These are phyloP conservation scores for Suzukiozyma palmioleophila DNA, from an alignment of 1,139 yeast species.

Conservation along the genomic window DNA sequence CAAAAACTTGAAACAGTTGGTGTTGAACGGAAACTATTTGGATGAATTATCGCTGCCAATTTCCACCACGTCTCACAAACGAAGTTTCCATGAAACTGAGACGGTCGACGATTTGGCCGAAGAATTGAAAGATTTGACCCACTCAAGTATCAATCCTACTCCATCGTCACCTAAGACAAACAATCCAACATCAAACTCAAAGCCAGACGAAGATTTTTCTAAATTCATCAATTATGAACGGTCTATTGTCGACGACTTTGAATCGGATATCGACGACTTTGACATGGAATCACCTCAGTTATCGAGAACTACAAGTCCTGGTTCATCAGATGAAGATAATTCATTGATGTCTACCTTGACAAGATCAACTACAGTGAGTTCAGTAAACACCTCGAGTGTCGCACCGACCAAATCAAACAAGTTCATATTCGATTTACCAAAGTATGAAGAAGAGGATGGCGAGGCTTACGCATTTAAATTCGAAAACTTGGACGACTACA, in stretches of 20 bases:
- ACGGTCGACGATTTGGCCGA: background rate
- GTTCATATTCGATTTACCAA: conserved; percentile 15
- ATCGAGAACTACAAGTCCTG: conserved; percentile 35
- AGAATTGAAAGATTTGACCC: conserved; percentile 6
- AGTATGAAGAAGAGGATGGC: conserved; percentile 16
- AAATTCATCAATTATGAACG: background rate
- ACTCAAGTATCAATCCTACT: background rate
- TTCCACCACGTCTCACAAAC: background rate
- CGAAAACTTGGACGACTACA: conserved; percentile 13
- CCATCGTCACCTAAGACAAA: conserved; percentile 2
- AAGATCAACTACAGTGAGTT: conserved; percentile 42
- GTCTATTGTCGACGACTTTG: conserved; percentile 9
- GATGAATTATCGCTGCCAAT: background rate
- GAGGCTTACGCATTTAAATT: conserved; percentile 17
- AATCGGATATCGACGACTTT: conserved; percentile 13
- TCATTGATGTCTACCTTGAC: conserved; percentile 40
- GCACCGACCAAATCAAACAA: conserved; percentile 14
- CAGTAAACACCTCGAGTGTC: conserved; percentile 20
- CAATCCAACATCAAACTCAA: background rate
- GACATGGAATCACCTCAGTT: conserved; percentile 1
- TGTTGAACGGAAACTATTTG: conserved; percentile 16
- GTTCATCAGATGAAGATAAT: conserved; percentile 28
- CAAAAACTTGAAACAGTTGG: conserved; percentile 33
- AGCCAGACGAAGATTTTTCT: conserved; percentile 3
- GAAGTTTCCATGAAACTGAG: background rate